Evolutionary conservation across 768 basidiomycete genomes (phyloP), one percentile per base, ranked within the genome.

Genomic region (Cubamyces sp.): DNA sequence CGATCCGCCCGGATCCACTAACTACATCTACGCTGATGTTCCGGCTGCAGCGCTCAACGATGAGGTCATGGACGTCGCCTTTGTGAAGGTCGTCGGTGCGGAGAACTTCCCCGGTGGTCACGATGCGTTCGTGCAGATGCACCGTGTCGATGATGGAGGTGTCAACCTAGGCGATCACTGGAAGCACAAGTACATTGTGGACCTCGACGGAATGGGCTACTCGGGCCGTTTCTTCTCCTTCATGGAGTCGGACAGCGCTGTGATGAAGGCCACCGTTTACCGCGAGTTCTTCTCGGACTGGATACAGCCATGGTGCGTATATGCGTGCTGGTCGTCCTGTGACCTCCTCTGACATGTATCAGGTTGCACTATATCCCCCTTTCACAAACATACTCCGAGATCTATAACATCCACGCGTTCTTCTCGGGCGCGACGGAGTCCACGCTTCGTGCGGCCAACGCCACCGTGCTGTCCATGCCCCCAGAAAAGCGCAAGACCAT

Each of bases 311-410:
- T 98, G 95, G 90, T 84, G 69, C 34, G 82, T 76, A 48, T 42
- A 46, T 30, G 11, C 51, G 16, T 62, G 19, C 39, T 60, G 19
- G 50, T 16, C 19, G 25, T 64, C 54, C 21, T 26, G 45, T 42
- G 26, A 21, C 52, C 30, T 26, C 19, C 30, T 25, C 25, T 30
- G 55, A 58, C 60, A 8, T 28, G 47, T 47, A 40, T 5, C 61
- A 94, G 94, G 96, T 81, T 98, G 25, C 96, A 99, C 76, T 99
- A 85, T 71, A 96, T 99, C 66, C 96, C 96, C 0, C 76, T 99
- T 37, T 94, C 94, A 0, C 81, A 88, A 42, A 82, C 87, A 3
- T 98, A 98, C 75, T 76, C 82, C 47, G 96, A 99, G 75, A 87
- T 99, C 54, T 97, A 98, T 78, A 96, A 98, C 71, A 84, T 98